Evolutionary conservation across 192 early-diverging fungal genomes (phyloP).

Genomic region (Mortierella antarctica): DNA sequence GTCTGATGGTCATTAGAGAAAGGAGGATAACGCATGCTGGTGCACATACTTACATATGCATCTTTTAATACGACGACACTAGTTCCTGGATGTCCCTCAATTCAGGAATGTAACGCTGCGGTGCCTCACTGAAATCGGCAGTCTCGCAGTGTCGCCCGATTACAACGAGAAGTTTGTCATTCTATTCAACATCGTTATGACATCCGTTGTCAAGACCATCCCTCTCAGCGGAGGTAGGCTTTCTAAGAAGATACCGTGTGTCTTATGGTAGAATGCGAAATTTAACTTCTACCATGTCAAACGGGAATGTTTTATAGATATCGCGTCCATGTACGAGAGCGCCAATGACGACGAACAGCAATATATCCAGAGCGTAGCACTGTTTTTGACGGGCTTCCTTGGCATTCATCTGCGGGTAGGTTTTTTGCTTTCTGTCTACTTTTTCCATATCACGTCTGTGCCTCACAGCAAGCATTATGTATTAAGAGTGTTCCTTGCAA

Average conservation of each 20-base stretch:
- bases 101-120: constrained; percentile 95
- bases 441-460: no score
- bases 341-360: constrained; percentile 89
- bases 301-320: constrained; percentile 61
- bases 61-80: constrained; percentile 5
- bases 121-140: constrained; percentile 97
- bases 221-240: constrained; percentile 71
- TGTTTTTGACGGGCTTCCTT: constrained; percentile 93
- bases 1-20: constrained; percentile 1
- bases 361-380: constrained; percentile 94
- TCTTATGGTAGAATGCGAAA: background rate
- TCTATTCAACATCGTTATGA: constrained; percentile 86
- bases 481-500: background rate
- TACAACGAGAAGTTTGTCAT: constrained; percentile 87
- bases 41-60: background rate
- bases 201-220: constrained; percentile 71
- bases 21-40: background rate
- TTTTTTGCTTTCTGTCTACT: no score
- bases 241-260: background rate
- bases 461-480: background rate
- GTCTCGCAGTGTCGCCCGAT: constrained; percentile 76
- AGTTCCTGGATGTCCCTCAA: constrained; percentile 86
- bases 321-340: constrained; percentile 84
- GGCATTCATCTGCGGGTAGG: constrained; percentile 83
- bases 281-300: background rate